Evolutionary conservation across 2,329 filamentous ascomycete genomes (phyloP).

Genomic region (Penicillium expansum): DNA sequence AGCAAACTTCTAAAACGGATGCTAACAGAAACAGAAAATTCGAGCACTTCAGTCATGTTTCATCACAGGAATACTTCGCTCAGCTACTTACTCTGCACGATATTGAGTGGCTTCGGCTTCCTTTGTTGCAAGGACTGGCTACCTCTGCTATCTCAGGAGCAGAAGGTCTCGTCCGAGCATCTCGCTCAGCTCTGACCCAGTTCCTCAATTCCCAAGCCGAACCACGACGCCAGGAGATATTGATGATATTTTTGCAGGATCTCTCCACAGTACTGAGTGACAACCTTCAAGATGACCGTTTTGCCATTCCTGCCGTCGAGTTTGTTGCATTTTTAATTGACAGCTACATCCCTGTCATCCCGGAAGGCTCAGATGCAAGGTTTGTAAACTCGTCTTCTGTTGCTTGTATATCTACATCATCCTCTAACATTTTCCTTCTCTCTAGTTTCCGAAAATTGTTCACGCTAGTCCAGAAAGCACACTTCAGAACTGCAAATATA

Average conservation of each 20-base stretch:
- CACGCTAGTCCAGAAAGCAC: constrained; percentile 69
- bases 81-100: constrained; percentile 41
- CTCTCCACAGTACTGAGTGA: constrained; percentile 55
- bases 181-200: constrained; percentile 42
- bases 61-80: constrained; percentile 43
- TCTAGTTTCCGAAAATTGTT: constrained; percentile 61
- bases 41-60: constrained; percentile 47
- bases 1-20: background rate
- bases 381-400: constrained; percentile 15
- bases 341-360: constrained; percentile 41
- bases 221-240: constrained; percentile 36
- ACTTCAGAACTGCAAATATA: constrained; percentile 79
- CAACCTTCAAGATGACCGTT: constrained; percentile 62
- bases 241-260: constrained; percentile 50
- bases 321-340: constrained; percentile 75
- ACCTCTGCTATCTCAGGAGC: constrained; percentile 47
- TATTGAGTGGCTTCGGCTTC: constrained; percentile 37
- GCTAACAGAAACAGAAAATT: constrained; percentile 36
- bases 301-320: constrained; percentile 73
- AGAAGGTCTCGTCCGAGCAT: constrained; percentile 45
- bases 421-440: constrained; percentile 9
- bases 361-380: constrained; percentile 47
- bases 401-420: background rate
- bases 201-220: constrained; percentile 29
- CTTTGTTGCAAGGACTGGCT: constrained; percentile 43